A percentile compares a stretch with the other conserved stretches of the same genome.
These are phyloP conservation scores for Claviceps africana DNA, from an alignment of 2,329 filamentous ascomycete genomes.

Conservation along the genomic window DNA sequence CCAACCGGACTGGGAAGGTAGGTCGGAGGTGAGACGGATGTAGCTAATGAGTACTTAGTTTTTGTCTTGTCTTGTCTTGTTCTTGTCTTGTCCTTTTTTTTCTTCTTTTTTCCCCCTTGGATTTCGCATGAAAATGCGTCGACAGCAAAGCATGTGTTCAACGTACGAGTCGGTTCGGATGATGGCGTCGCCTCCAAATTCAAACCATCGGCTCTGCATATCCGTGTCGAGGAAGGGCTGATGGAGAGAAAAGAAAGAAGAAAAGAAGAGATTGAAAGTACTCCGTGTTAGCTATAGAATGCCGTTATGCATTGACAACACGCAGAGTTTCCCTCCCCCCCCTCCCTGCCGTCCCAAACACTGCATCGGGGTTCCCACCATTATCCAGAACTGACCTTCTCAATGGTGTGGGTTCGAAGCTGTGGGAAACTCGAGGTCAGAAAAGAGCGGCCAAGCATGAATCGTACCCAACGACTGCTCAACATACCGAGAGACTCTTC, in stretches of 20 bases:
- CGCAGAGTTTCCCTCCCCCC: background rate
- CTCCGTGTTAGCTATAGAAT: background rate
- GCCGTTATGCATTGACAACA: background rate
- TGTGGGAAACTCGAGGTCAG: constrained; percentile 22
- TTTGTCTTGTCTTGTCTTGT: background rate
- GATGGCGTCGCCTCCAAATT: constrained; percentile 93
- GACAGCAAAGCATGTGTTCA: background rate
- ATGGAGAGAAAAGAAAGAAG: background rate
- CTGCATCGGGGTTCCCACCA: background rate
- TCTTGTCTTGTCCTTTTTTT: background rate
- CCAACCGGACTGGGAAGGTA: constrained; percentile 82
- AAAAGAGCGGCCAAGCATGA: background rate
- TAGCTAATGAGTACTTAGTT: constrained; percentile 43
- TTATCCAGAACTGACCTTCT: constrained; percentile 45
- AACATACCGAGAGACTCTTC: constrained; percentile 37
- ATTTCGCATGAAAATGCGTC: background rate
- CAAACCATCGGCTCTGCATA: constrained; percentile 97
- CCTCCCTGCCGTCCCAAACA: too few species aligned
- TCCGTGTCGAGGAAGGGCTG: constrained; percentile 96
- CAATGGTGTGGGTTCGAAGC: constrained; percentile 77
- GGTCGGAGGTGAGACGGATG: constrained; percentile 81
- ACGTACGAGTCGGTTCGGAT: constrained; percentile 56
- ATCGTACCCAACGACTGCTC: too few species aligned
- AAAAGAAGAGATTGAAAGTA: background rate
- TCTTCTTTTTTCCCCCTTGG: background rate